Percentiles rank a stretch among this genome's conserved stretches.
Evolutionary conservation across 192 early-diverging fungal species (phyloP).

Genomic region (Linnemannia schmuckeri): DNA sequence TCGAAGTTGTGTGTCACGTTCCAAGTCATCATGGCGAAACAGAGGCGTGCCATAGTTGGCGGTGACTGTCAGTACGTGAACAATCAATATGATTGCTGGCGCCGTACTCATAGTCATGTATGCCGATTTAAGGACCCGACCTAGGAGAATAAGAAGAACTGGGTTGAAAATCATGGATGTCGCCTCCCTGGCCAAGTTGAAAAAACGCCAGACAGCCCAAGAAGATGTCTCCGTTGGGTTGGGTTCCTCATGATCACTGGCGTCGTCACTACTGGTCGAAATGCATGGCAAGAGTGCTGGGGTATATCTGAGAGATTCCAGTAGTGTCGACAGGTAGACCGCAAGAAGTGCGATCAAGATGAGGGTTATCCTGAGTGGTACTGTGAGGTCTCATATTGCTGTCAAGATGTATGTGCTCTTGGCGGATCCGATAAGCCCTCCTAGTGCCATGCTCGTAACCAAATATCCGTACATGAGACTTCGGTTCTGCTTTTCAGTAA

Average conservation of each 20-base stretch:
- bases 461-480: not conserved
- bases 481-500: not conserved
- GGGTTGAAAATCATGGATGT: not conserved
- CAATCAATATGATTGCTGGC: not conserved
- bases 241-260: not conserved
- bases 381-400: not conserved
- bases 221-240: not conserved
- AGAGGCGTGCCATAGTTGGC: not conserved
- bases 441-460: not conserved
- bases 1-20: not conserved
- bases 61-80: not conserved
- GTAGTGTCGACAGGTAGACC: not conserved
- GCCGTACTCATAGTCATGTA: not conserved
- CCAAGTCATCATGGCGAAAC: not conserved
- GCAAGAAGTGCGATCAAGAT: not conserved
- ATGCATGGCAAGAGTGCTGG: not conserved
- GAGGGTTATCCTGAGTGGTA: not conserved
- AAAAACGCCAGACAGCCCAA: not conserved
- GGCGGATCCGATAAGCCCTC: not conserved
- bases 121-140: not conserved
- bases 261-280: not conserved
- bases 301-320: not conserved
- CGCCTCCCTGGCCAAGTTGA: not conserved
- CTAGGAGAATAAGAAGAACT: not conserved
- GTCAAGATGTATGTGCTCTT: not conserved